Percentiles rank a stretch among this genome's conserved stretches.
Conservation (phyloP, 257 asterid genomes). For the Fraxinus excelsior region DNA sequence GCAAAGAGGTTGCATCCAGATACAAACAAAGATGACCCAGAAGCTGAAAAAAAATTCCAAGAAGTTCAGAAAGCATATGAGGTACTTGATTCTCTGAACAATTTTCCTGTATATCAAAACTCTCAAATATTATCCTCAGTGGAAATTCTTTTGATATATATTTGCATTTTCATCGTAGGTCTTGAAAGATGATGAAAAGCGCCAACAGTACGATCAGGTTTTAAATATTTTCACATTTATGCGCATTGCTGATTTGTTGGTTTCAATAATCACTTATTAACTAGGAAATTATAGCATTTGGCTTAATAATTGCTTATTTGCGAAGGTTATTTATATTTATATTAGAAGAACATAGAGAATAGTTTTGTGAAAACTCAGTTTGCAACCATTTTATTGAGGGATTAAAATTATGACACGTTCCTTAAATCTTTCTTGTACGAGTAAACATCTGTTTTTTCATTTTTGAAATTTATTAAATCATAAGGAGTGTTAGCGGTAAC, state of each 20-base stretch:
- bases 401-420: neutral
- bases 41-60: conserved; percentile 74
- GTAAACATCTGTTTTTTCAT: neutral
- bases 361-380: neutral
- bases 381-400: neutral
- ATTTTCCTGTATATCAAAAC: conserved; percentile 4
- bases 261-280: neutral
- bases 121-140: neutral
- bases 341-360: neutral
- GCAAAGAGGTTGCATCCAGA: conserved; percentile 91
- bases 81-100: conserved; percentile 36
- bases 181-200: conserved; percentile 51
- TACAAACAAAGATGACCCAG: conserved; percentile 83
- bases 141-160: neutral
- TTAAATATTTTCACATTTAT: neutral
- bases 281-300: neutral
- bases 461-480: no score
- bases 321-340: neutral
- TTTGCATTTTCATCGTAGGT: conserved; percentile 33
- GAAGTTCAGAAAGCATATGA: conserved; percentile 86
- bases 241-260: neutral
- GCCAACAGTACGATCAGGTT: conserved; percentile 52
- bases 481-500: no score
- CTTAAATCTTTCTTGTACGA: neutral
- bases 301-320: neutral